A percentile compares a stretch with the other conserved stretches of the same genome.
Evolutionary conservation across 2,329 filamentous ascomycete species (phyloP).

Genomic region (Furcasterigmium furcatum): DNA sequence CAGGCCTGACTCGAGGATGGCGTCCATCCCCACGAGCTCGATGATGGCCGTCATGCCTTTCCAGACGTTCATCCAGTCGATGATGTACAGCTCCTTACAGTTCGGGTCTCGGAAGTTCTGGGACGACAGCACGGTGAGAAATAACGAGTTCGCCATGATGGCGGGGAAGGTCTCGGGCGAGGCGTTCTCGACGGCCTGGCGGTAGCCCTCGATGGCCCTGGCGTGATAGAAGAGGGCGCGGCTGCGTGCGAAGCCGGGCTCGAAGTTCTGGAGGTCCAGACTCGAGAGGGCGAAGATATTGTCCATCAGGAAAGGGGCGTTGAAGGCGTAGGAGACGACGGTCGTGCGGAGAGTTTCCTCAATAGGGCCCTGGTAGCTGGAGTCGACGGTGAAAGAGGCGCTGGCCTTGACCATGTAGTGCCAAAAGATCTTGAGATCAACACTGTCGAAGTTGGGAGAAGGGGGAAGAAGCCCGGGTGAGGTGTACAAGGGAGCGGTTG

Average conservation of each 20-base stretch:
- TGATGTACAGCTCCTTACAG: slow-evolving; percentile 41
- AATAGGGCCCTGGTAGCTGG: slow-evolving; percentile 25
- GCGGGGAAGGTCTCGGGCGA: slow-evolving; percentile 43
- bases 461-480: slow-evolving; percentile 19
- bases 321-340: slow-evolving; percentile 47
- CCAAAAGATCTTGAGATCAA: slow-evolving; percentile 50
- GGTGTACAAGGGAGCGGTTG: slow-evolving; percentile 9
- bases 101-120: slow-evolving; percentile 47
- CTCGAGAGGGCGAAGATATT: slow-evolving; percentile 49
- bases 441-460: slow-evolving; percentile 24
- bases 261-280: slow-evolving; percentile 40
- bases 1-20: slow-evolving; percentile 37
- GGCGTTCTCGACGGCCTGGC: slow-evolving; percentile 44
- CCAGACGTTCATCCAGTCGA: slow-evolving; percentile 57
- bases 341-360: slow-evolving; percentile 41
- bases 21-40: slow-evolving; percentile 27
- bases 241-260: slow-evolving; percentile 31
- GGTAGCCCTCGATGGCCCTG: slow-evolving; percentile 47
- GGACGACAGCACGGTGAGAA: slow-evolving; percentile 48
- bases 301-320: slow-evolving; percentile 52
- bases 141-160: slow-evolving; percentile 47
- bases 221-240: slow-evolving; percentile 42
- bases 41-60: slow-evolving; percentile 49
- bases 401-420: slow-evolving; percentile 1
- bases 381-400: not conserved